Evolutionary conservation across 306 rosid genomes (phyloP), one percentile per base, ranked within the genome.

Genomic region (Morella rubra): DNA sequence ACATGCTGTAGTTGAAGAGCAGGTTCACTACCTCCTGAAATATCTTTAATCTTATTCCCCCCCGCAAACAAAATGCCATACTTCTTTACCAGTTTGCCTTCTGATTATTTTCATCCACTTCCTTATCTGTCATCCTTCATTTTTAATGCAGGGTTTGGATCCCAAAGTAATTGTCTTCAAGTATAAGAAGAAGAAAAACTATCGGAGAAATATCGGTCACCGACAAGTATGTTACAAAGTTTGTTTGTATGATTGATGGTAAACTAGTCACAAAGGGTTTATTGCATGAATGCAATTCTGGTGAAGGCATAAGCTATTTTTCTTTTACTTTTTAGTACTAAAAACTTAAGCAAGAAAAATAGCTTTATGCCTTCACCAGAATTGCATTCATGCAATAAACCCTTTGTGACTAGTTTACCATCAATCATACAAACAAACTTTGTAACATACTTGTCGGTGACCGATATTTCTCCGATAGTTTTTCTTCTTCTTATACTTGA

Each of bases 1-100:
- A 32, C 91, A 96, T 79, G 99, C 99, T 9, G 86, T 93, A 2
- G 98, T 96, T n/a, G 99, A 96, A 84, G 99, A 96, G 65, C 98
- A 92, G 84, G 99, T 67, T 77, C 77, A 75, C 54, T 46, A 52
- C 27, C 22, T 74, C 51, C 41, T 58, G 53, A 56, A 20, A 40
- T n/a, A n/a, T 67, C 69, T 54, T 8, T 78, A 50, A 32, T n/a
- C 44, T 27, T 45, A 46, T 45, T 65, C 72, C 60, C 69, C 16
- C 10, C 71, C 19, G 66, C 8, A n/a, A 27, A 65, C 14, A 22
- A 24, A 65, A 58, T 42, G 7, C 7, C 8, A 32, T 72, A 50
- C 75, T 67, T 13, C 76, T 56, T 62, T 71, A 55, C 74, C 32
- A 10, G 64, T 58, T 58, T 12, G 37, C 64, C 13, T 20, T 22